Base-by-base conservation (phyloP, 768 basidiomycete species). In the Suillus decipiens region DNA sequence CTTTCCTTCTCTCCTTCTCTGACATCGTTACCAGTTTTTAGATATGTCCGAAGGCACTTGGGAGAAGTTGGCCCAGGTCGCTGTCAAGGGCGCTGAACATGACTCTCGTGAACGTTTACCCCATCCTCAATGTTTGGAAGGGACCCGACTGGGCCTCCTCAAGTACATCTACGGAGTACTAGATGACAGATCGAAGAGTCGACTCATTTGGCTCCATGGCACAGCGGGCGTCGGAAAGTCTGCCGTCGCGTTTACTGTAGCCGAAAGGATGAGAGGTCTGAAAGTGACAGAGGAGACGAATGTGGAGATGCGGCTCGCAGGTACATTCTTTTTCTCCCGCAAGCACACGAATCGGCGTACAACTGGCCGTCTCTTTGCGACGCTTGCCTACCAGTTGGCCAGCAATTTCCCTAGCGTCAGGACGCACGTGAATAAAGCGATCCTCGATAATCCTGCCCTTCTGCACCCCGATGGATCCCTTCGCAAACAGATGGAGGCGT, bases 131-230 rank as follows among this genome's bases (percentile, higher is more conserved):
- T 50, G 48, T 9, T 50, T 50, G 24, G 14, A 48, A 48, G 47
- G 47, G 47, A 48, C 47, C 2, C 47, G 24, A 5, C 24, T 48
- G 24, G 14, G 14, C 14, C 47, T 48, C 22, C 47, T 48, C 47
- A 3, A 48, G 12, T 10, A 7, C 24, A 48, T 48, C 12, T 48
- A 24, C 14, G 14, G 22, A 28, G 14, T 8, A 24, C 24, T 48
- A 14, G 22, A 48, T 24, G 22, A 22, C n/a, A 47, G 24, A 48
- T 7, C 12, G 7, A 48, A 48, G 24, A 48, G 14, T 28, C 47
- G 14, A 24, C 47, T 48, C 47, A 48, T 48, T 48, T 48, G 47
- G 47, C 47, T 48, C 22, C 47, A 48, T 48, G 47, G 47, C 7
- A 24, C 24, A 24, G 47, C 47, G 12, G 47, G 47, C 14, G 47